Base-by-base conservation (phyloP, 441 rosid species). In the Populus hybrid region DNA sequence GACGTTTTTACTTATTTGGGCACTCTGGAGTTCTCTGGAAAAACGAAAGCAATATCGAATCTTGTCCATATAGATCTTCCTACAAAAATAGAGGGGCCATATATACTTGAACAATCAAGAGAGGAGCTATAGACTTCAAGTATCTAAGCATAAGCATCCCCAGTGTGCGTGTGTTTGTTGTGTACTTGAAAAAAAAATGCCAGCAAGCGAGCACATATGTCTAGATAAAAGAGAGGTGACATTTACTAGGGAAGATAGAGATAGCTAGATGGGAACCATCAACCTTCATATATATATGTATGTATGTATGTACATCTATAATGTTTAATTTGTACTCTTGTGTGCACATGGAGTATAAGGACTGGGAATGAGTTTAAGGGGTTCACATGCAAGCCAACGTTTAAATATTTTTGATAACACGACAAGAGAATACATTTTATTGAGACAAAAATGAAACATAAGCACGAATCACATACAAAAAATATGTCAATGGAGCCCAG, bases 31-130 rank as follows among this genome's bases (percentile, higher is more conserved):
- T 40, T 6, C 61, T 53, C 23, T 61, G 65, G 65, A 21, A 61
- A 61, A 79, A 35, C 23, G 80, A 87, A 82, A 82, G 87, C 76
- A 73, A 66, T 77, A 63, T 79, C 84, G 90, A 85, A 82, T 87
- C 90, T 85, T 83, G 66, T 57, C 82, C 68, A 76, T 57, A 23
- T 68, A 19, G 35, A 68, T 82, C 75, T 79, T 79, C 40, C 65
- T 32, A 70, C 66, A 79, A 78, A 70, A 68, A 6, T 19, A 76
- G 59, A 82, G 79, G 74, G 71, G 63, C 84, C 82, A 81, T 28
- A 28, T 28, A 28, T 70, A 64, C 53, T 75, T 66, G 76, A 83
- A 64, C 79, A 46, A 72, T 40, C 34, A 72, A 18, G 14, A 36
- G 46, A 23, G 16, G 34, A 40, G 53, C 36, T 34, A 40, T 40